These are phyloP conservation scores for Pleurozium schreberi DNA, from an alignment of 225 moss, liverwort and hornwort species.

Conservation along the genomic window DNA sequence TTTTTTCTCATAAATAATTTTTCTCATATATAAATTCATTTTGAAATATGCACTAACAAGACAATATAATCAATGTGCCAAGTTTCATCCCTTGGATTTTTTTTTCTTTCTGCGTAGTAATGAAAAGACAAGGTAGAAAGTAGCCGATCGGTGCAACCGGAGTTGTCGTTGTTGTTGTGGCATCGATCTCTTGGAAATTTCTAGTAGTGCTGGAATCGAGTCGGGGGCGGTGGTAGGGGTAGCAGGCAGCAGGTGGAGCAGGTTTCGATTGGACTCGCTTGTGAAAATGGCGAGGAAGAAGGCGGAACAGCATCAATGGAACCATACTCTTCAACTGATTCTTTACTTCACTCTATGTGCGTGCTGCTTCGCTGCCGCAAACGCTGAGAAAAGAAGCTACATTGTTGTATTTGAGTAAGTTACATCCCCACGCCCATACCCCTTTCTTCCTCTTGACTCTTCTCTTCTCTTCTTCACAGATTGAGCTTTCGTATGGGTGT, in stretches of 20 bases:
- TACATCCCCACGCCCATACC: background rate
- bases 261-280: background rate
- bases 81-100: no score
- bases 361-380: background rate
- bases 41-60: no score
- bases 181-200: background rate
- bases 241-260: background rate
- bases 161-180: background rate
- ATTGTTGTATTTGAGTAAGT: conserved; percentile 22
- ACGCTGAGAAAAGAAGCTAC: background rate
- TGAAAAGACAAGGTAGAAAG: no score
- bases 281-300: conserved; percentile 18
- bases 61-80: no score
- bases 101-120: no score
- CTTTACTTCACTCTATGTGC: background rate
- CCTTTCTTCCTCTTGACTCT: background rate
- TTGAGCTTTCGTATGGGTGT: background rate
- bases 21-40: no score
- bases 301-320: background rate
- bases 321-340: background rate
- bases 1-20: no score
- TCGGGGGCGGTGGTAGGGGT: background rate
- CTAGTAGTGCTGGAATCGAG: background rate
- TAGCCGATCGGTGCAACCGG: background rate
- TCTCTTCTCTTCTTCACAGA: background rate